These are phyloP conservation scores for Plantago elongata DNA, from an alignment of 257 asterid genomes.

Conservation along the genomic window DNA sequence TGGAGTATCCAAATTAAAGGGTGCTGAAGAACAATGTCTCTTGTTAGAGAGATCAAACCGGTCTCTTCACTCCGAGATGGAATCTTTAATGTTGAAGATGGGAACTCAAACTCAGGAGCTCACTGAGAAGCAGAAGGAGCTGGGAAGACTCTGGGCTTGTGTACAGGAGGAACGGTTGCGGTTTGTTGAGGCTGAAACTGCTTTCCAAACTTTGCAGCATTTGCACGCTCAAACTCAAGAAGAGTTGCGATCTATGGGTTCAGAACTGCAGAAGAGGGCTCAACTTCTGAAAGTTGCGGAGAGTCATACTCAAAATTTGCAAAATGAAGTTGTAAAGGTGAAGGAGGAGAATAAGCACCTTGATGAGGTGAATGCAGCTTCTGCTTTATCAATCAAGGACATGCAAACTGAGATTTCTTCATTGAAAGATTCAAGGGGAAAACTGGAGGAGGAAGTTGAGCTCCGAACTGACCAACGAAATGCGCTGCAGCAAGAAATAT, in stretches of 20 bases:
- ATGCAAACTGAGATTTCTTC: conserved; percentile 65
- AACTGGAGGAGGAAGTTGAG: conserved; percentile 83
- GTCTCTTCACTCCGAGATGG: conserved; percentile 80
- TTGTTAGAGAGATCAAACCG: conserved; percentile 64
- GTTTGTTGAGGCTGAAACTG: conserved; percentile 94
- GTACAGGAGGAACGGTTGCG: conserved; percentile 86
- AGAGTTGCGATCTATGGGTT: conserved; percentile 61
- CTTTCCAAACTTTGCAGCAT: conserved; percentile 89
- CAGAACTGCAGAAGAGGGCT: conserved; percentile 72
- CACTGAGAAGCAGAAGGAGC: conserved; percentile 81
- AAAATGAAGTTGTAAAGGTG: conserved; percentile 56
- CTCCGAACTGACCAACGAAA: conserved; percentile 82
- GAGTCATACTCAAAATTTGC: conserved; percentile 55
- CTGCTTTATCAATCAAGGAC: conserved; percentile 52
- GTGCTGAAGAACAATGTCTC: conserved; percentile 67
- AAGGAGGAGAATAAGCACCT: conserved; percentile 72
- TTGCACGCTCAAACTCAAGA: conserved; percentile 88
- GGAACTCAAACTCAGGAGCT: conserved; percentile 78
- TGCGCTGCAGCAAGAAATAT: conserved; percentile 93
- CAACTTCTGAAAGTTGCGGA: conserved; percentile 46
- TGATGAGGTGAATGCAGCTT: conserved; percentile 52
- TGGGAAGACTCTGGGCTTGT: conserved; percentile 79
- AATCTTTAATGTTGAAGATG: conserved; percentile 64
- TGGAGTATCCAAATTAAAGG: conserved; percentile 61
- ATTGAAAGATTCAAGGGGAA: conserved; percentile 57